Evolutionary conservation across 345 rosid species (phyloP), one percentile per base, ranked within the genome.

Genomic region (Eucalyptus pauciflora): DNA sequence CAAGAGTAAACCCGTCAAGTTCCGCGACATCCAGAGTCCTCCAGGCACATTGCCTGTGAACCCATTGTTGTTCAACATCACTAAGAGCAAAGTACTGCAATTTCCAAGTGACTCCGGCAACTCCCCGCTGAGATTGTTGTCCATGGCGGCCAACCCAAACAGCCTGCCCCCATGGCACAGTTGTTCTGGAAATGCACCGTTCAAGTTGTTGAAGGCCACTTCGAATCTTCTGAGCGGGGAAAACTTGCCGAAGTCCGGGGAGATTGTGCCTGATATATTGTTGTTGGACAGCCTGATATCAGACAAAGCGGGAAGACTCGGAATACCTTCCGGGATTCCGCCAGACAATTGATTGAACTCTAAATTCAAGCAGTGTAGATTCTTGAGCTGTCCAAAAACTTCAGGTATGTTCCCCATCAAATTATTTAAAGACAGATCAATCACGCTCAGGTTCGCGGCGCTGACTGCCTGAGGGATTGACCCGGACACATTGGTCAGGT

Each of bases 101-200:
- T 93, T 92, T 10, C 91, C 93, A 20, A 94, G 93, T n/a, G 95
- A 94, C 49, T 86, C 87, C 2, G 96, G 96, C 88, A 95, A 85
- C 88, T 94, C 92, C 69, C 97, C 97, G 12, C 49, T 88, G 81
- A 95, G 94, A 89, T 89, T 88, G 88, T 93, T 94, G 86, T 93
- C 91, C 10, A 49, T 49, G 14, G 93, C 94, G 10, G 86, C 81
- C 27, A 94, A 31, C 31, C 96, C 94, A 0, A 20, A 1, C 60
- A 54, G 60, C 25, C 0, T 18, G 60, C 25, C 10, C 0, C 60
- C 25, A 54, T 54, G 4, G 60, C 60, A 54, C 25, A 54, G 25
- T 1, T 54, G 58, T 54, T 54, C 60, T 0, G 60, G 60, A 0
- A 54, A 7, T 20, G 60, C 25, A 1, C 60, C 60, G 2, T 11